Conservation (phyloP, 169 alveolate genomes). For the Plasmodium ovale region DNA sequence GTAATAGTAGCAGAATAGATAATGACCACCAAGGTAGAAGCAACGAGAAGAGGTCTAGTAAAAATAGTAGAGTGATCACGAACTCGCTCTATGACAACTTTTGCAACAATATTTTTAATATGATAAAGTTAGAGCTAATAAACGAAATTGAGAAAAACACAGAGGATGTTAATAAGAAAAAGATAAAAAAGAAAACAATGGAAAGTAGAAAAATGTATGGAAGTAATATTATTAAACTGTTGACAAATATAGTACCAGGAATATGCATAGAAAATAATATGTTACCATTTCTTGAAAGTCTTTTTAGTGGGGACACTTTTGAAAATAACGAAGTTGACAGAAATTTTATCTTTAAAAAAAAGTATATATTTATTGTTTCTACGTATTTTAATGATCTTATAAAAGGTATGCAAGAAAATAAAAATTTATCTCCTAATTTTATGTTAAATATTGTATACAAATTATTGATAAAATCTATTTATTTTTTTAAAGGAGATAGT, state of each 20-base stretch:
- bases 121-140: conserved; percentile 71
- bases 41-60: neutral
- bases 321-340: conserved; percentile 64
- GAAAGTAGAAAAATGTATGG: conserved; percentile 76
- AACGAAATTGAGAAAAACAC: conserved; percentile 67
- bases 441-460: conserved; percentile 63
- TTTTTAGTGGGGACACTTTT: conserved; percentile 72
- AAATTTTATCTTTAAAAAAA: conserved; percentile 63
- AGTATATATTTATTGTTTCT: conserved; percentile 43
- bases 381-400: conserved; percentile 50
- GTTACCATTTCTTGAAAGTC: conserved; percentile 63
- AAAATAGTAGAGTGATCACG: neutral
- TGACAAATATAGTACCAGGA: conserved; percentile 53
- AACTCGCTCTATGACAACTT: neutral
- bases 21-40: too few species aligned
- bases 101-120: conserved; percentile 49
- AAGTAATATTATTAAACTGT: conserved; percentile 55
- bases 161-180: conserved; percentile 71
- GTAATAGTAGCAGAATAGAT: too few species aligned
- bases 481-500: conserved; percentile 72
- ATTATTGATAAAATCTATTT: conserved; percentile 48
- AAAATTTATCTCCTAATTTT: conserved; percentile 26
- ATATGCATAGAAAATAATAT: conserved; percentile 56
- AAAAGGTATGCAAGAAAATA: conserved; percentile 69
- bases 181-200: conserved; percentile 60